Conservation (phyloP, 129 eudicot genomes). For the Lactuca saligna region DNA sequence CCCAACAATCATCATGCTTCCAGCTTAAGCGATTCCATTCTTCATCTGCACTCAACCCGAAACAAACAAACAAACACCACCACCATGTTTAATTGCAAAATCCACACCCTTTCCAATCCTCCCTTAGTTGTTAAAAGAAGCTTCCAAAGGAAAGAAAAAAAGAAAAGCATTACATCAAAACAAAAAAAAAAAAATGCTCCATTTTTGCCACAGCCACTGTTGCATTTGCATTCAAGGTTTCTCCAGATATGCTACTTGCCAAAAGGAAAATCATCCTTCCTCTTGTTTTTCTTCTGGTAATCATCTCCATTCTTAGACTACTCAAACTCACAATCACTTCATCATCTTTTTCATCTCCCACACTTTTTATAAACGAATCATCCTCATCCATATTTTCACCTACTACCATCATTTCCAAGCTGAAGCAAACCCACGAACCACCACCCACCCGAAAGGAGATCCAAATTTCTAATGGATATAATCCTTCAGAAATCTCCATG, state of each 20-base stretch:
- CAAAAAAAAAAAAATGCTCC: slow-evolving; percentile 41
- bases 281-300: slow-evolving; percentile 49
- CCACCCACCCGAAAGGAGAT: slow-evolving; percentile 49
- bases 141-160: slow-evolving; percentile 8
- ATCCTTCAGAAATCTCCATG: slow-evolving; percentile 58
- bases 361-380: slow-evolving; percentile 4
- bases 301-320: slow-evolving; percentile 54
- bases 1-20: slow-evolving; percentile 40
- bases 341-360: slow-evolving; percentile 36
- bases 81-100: slow-evolving; percentile 12
- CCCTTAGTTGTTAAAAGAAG: slow-evolving; percentile 12
- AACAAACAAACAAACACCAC: slow-evolving; percentile 25
- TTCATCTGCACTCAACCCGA: slow-evolving; percentile 51
- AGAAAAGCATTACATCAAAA: slow-evolving; percentile 13
- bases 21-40: slow-evolving; percentile 54
- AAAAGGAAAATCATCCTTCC: slow-evolving; percentile 52
- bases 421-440: slow-evolving; percentile 2
- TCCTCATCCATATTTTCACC: no score
- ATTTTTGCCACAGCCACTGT: slow-evolving; percentile 25
- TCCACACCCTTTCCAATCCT: slow-evolving; percentile 13
- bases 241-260: slow-evolving; percentile 36
- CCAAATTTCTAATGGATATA: slow-evolving; percentile 43
- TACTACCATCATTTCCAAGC: no score
- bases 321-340: slow-evolving; percentile 41
- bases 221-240: slow-evolving; percentile 15